Base-by-base conservation (phyloP, 2,329 filamentous ascomycete species). In the Scytalidium lignicola region DNA sequence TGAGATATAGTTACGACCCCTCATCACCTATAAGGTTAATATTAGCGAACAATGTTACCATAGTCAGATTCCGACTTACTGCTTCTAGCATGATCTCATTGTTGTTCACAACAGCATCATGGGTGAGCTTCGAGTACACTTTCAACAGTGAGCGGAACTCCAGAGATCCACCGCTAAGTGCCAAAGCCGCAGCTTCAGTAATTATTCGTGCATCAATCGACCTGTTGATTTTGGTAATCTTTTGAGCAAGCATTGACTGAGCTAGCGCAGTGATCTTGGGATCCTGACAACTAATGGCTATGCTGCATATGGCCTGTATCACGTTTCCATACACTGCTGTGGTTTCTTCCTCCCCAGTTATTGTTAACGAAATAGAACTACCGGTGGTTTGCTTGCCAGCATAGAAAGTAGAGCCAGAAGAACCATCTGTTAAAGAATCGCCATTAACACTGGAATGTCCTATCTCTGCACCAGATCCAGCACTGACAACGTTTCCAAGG, bases 231-330 rank as follows among this genome's bases (percentile, higher is more conserved):
- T 93, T 92, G 52, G 86, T 85, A 50, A 97, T 80, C 67, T 99
- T 97, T 63, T 99, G 93, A n/a, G 96, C 71, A 20, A 99, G 80
- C 84, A 99, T 96, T 1, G 90, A 95, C 59, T 96, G 87, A 2
- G 91, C 92, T 46, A 99, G 74, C 4, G 91, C 91, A 6, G 87
- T 93, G 47, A 99, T 95, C 69, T 96, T 96, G 51, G 90, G 84
- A 61, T 99, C 91, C 43, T 86, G 80, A 63, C 85, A 90, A 50
- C 81, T 84, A 19, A 79, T 81, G 1, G 93, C 90, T 64, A 99
- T 89, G n/a, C 84, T 85, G 50, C 95, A 92, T 53, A 99, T 92
- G 0, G 92, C 90, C 63, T 95, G 85, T n/a, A 97, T 83, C n/a
- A 97, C 86, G 54, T 92, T 95, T 29, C 83, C 82, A 63, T 95